phyloP scores from a whole-genome alignment of 1,139 yeast species.

The Taphrina confusa region DNA sequence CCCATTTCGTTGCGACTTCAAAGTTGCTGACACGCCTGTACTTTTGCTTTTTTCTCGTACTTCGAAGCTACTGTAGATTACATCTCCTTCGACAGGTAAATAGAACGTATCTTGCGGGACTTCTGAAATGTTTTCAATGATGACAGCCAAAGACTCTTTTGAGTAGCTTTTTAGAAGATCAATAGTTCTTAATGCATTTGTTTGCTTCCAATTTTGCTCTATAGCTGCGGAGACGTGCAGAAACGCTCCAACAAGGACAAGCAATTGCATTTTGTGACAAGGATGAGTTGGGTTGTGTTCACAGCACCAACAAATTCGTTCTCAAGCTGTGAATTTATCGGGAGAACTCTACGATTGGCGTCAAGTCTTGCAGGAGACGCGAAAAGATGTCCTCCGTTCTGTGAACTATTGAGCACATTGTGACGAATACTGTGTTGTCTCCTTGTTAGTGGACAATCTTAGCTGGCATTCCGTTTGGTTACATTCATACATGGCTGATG shows the following conservation, averaged over 20 bases:
- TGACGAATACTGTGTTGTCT: no score
- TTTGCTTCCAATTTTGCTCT: slow-evolving; percentile 42
- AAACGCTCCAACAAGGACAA: not conserved
- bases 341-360: no score
- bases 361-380: no score
- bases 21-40: not conserved
- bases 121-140: slow-evolving; percentile 60
- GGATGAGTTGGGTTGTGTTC: no score
- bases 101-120: slow-evolving; percentile 60
- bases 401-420: no score
- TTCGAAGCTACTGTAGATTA: slow-evolving; percentile 12
- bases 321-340: no score
- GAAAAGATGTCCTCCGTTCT: no score
- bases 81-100: slow-evolving; percentile 38
- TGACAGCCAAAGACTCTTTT: slow-evolving; percentile 61
- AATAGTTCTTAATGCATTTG: slow-evolving; percentile 47
- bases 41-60: slow-evolving; percentile 22
- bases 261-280: not conserved
- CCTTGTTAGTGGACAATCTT: no score
- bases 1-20: slow-evolving; percentile 38
- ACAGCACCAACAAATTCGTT: no score
- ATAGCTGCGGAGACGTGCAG: not conserved
- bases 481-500: no score
- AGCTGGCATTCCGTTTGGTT: no score
- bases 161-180: slow-evolving; percentile 70